Conservation (phyloP, 257 asterid species). For the Parsonsia alboflavescens region DNA sequence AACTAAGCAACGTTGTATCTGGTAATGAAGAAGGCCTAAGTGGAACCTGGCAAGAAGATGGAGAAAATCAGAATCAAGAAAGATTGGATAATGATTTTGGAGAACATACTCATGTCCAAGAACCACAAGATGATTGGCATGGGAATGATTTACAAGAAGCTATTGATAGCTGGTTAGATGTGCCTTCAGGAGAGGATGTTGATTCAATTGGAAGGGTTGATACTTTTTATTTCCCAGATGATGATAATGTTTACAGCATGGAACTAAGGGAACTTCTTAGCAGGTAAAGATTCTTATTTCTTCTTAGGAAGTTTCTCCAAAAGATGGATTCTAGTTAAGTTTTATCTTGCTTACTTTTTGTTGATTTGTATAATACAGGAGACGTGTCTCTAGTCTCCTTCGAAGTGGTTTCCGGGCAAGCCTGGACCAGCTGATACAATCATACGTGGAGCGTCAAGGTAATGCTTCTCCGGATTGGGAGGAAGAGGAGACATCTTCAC, state of each 20-base stretch:
- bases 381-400: slow-evolving; percentile 84
- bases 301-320: not conserved
- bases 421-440: slow-evolving; percentile 61
- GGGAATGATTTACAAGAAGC: slow-evolving; percentile 52
- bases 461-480: slow-evolving; percentile 62
- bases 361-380: slow-evolving; percentile 37
- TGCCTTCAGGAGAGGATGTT: slow-evolving; percentile 50
- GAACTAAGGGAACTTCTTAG: slow-evolving; percentile 86
- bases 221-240: slow-evolving; percentile 41
- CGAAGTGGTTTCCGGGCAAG: slow-evolving; percentile 72
- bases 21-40: slow-evolving; percentile 23
- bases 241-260: slow-evolving; percentile 49
- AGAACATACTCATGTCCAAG: slow-evolving; percentile 40
- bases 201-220: slow-evolving; percentile 38
- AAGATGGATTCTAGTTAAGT: not conserved
- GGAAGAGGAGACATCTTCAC: slow-evolving; percentile 38
- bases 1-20: slow-evolving; percentile 19
- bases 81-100: slow-evolving; percentile 28
- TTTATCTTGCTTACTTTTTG: not conserved
- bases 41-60: slow-evolving; percentile 34
- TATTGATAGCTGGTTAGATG: slow-evolving; percentile 61
- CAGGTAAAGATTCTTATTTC: slow-evolving; percentile 34
- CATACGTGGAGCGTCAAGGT: slow-evolving; percentile 62
- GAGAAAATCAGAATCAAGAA: slow-evolving; percentile 38
- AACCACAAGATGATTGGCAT: slow-evolving; percentile 53